A percentile compares a stretch with the other conserved stretches of the same genome.
Evolutionary conservation across 2,329 filamentous ascomycete genomes (phyloP).

Genomic region (Aspergillus sp.): DNA sequence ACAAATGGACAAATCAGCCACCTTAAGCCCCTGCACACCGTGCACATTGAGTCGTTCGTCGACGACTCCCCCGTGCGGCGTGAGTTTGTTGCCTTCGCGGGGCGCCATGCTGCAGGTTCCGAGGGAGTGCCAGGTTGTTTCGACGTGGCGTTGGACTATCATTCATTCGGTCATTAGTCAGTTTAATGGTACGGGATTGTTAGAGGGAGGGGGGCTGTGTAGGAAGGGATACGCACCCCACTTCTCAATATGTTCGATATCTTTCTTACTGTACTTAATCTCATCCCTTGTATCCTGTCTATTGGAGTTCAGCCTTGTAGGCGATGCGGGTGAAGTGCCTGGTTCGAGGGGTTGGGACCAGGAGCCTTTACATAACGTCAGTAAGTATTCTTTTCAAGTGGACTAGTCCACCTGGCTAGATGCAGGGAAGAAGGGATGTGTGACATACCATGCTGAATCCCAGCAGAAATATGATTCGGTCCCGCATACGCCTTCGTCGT

Average conservation of each 20-base stretch:
- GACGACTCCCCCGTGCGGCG: conserved; percentile 72
- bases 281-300: conserved; percentile 61
- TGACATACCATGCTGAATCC: conserved; percentile 66
- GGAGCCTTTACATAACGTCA: conserved; percentile 37
- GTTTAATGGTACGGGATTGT: no score
- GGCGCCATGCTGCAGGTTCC: conserved; percentile 77
- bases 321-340: conserved; percentile 52
- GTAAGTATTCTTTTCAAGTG: not conserved
- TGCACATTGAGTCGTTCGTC: conserved; percentile 78
- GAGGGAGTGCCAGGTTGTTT: conserved; percentile 72
- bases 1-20: conserved; percentile 34
- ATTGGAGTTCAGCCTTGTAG: conserved; percentile 63
- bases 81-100: conserved; percentile 73
- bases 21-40: conserved; percentile 74
- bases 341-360: conserved; percentile 65
- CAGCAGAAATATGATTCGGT: conserved; percentile 68
- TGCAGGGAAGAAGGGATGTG: no score
- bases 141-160: conserved; percentile 66
- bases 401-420: not conserved
- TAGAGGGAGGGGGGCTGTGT: not conserved
- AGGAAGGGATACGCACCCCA: conserved; percentile 41
- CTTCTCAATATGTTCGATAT: conserved; percentile 64
- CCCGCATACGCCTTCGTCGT: conserved; percentile 77
- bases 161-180: not conserved
- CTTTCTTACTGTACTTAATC: conserved; percentile 63